Evolutionary conservation across 768 basidiomycete species (phyloP).

Genomic region (Lentinus brumalis): DNA sequence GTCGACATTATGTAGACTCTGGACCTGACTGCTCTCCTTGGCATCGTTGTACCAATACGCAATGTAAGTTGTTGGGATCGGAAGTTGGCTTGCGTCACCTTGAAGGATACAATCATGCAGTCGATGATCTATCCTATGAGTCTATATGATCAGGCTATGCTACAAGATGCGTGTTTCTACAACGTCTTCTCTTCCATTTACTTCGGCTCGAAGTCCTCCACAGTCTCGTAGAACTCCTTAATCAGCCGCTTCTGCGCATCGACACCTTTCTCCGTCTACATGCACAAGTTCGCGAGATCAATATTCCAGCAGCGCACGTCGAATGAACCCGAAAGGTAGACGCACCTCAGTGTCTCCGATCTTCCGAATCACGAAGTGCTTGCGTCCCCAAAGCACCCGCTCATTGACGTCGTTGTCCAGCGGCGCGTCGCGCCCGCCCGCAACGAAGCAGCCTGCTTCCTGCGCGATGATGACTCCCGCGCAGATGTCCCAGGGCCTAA

Average conservation of each 20-base stretch:
- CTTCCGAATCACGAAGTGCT: slow-evolving; percentile 76
- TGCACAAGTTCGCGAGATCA: background rate
- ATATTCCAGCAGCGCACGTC: background rate
- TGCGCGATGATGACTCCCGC: slow-evolving; percentile 89
- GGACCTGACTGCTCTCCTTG: slow-evolving; percentile 17
- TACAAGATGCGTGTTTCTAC: background rate
- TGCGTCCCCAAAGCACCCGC: slow-evolving; percentile 73
- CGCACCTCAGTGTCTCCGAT: slow-evolving; percentile 61
- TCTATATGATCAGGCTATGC: background rate
- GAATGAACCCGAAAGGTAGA: slow-evolving; percentile 12
- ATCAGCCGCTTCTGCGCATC: slow-evolving; percentile 82
- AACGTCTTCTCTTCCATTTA: slow-evolving; percentile 26
- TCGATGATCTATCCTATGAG: background rate
- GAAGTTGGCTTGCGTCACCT: background rate
- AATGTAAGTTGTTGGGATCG: slow-evolving; percentile 18
- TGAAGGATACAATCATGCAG: too few species aligned
- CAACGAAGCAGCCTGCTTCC: slow-evolving; percentile 83
- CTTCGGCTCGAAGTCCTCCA: slow-evolving; percentile 66
- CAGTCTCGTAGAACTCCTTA: slow-evolving; percentile 82
- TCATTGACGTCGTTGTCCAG: slow-evolving; percentile 58
- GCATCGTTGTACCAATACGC: slow-evolving; percentile 16
- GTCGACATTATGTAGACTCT: slow-evolving; percentile 54
- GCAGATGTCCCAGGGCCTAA: slow-evolving; percentile 85
- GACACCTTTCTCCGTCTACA: slow-evolving; percentile 57
- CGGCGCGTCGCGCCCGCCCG: slow-evolving; percentile 58